These are phyloP conservation scores for Neocatenulostroma microsporum DNA, from an alignment of 2,329 filamentous ascomycete species.

Conservation along the genomic window DNA sequence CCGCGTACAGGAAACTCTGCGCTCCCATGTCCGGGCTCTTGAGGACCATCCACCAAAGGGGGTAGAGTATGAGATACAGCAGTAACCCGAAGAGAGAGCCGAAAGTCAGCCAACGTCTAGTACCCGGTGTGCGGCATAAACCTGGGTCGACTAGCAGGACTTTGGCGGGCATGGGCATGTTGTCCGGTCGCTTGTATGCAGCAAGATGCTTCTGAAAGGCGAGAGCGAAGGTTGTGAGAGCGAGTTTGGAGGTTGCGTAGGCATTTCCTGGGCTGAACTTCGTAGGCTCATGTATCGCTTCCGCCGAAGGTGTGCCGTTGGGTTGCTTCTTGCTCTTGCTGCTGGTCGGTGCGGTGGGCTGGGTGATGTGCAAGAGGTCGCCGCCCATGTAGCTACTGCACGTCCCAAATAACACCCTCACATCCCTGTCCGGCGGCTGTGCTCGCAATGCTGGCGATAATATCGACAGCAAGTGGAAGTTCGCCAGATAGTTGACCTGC, in stretches of 20 bases:
- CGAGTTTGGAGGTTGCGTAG: slow-evolving; percentile 52
- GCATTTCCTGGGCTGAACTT: slow-evolving; percentile 38
- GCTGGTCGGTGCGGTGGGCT: slow-evolving; percentile 34
- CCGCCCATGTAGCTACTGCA: slow-evolving; percentile 83
- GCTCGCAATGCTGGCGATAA: slow-evolving; percentile 81
- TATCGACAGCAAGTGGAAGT: slow-evolving; percentile 90
- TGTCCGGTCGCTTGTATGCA: slow-evolving; percentile 74
- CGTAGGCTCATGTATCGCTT: slow-evolving; percentile 18
- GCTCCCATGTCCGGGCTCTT: slow-evolving; percentile 79
- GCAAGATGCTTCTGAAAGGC: slow-evolving; percentile 91
- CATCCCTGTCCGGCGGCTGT: slow-evolving; percentile 89
- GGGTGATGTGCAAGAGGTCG: slow-evolving; percentile 52
- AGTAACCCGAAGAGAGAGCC: slow-evolving; percentile 74
- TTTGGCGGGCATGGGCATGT: slow-evolving; percentile 69
- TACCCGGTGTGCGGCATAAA: slow-evolving; percentile 75
- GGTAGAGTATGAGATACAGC: slow-evolving; percentile 69
- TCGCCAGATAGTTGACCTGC: slow-evolving; percentile 92
- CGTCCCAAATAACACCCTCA: slow-evolving; percentile 76
- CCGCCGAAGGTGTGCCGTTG: slow-evolving; percentile 13
- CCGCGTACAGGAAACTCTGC: slow-evolving; percentile 76
- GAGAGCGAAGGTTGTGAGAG: slow-evolving; percentile 79
- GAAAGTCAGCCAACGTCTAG: slow-evolving; percentile 74
- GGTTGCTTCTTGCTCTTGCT: slow-evolving; percentile 49
- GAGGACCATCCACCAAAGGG: slow-evolving; percentile 76
- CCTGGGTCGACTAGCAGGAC: slow-evolving; percentile 87